phyloP scores from a whole-genome alignment of 2,329 filamentous ascomycete species.

The Akanthomyces muscarius region DNA sequence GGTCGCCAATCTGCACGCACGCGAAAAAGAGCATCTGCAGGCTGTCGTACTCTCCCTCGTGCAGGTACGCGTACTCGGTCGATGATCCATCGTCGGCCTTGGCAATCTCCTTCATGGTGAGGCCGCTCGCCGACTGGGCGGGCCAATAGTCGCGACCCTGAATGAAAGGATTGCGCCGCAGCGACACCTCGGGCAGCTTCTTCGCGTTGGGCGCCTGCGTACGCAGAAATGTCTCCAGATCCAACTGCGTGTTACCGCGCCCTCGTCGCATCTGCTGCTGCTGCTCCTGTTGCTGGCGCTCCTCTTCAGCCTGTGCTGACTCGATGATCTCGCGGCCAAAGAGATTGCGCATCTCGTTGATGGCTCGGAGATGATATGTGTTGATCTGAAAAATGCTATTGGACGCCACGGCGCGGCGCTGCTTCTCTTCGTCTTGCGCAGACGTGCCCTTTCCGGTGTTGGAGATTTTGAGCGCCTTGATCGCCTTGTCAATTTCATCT shows the following conservation, averaged over 20 bases:
- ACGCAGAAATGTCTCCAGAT: slow-evolving; percentile 53
- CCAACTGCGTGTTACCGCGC: slow-evolving; percentile 44
- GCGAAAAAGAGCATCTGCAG: slow-evolving; percentile 73
- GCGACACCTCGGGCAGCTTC: slow-evolving; percentile 65
- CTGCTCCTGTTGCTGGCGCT: slow-evolving; percentile 34
- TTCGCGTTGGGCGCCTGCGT: slow-evolving; percentile 50
- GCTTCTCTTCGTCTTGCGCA: slow-evolving; percentile 12
- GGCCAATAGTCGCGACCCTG: slow-evolving; percentile 89
- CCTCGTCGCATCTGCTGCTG: slow-evolving; percentile 29
- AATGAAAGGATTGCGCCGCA: slow-evolving; percentile 77
- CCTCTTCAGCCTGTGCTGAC: slow-evolving; percentile 48
- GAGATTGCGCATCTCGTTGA: slow-evolving; percentile 79
- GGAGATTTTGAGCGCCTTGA: slow-evolving; percentile 45
- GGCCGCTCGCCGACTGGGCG: slow-evolving; percentile 68
- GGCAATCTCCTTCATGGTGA: slow-evolving; percentile 68
- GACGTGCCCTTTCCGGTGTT: slow-evolving; percentile 14
- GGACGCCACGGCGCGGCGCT: slow-evolving; percentile 30
- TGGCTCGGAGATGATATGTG: slow-evolving; percentile 72
- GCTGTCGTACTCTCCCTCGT: slow-evolving; percentile 68
- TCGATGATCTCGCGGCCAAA: slow-evolving; percentile 57
- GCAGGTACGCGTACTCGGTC: slow-evolving; percentile 69
- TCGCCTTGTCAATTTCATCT: slow-evolving; percentile 55
- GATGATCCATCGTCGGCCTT: slow-evolving; percentile 49
- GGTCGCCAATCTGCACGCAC: slow-evolving; percentile 79
- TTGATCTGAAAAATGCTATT: slow-evolving; percentile 45